These are phyloP conservation scores for Pholiota microspora DNA, from an alignment of 768 basidiomycete species.

Conservation along the genomic window DNA sequence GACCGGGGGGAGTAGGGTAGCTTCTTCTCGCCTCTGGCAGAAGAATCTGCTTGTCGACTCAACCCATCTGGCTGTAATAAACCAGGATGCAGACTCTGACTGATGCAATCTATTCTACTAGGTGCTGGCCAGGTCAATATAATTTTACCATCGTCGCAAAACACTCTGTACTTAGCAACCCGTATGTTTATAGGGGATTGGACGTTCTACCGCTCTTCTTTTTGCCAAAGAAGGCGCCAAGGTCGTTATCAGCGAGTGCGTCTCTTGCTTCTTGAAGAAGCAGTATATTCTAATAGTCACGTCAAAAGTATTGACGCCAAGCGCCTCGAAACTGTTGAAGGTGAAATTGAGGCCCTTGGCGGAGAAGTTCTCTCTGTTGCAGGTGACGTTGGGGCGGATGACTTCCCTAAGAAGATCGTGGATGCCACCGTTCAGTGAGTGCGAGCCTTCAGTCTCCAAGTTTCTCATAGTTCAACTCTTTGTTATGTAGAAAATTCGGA, in stretches of 20 bases:
- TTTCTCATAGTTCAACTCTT: not conserved
- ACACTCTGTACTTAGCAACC: not conserved
- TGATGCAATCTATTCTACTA: slow-evolving; percentile 21
- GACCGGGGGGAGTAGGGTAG: not conserved
- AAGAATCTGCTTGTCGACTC: not conserved
- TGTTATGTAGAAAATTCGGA: slow-evolving; percentile 59
- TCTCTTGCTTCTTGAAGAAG: not conserved
- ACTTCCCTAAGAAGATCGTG: slow-evolving; percentile 78
- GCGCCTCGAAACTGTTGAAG: slow-evolving; percentile 62
- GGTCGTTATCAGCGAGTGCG: slow-evolving; percentile 81
- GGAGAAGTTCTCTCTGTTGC: slow-evolving; percentile 73
- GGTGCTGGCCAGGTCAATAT: slow-evolving; percentile 70
- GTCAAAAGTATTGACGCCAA: slow-evolving; percentile 65
- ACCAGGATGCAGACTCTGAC: not conserved
- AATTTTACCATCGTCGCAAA: not conserved
- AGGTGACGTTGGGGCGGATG: slow-evolving; percentile 81
- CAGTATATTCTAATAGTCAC: not conserved
- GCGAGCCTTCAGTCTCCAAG: not conserved
- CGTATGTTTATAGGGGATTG: slow-evolving; percentile 60
- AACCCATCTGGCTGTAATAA: not conserved
- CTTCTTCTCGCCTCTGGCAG: not conserved
- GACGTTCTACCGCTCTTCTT: slow-evolving; percentile 67
- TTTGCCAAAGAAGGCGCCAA: slow-evolving; percentile 87
- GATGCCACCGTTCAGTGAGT: slow-evolving; percentile 74
- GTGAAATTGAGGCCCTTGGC: slow-evolving; percentile 70